phyloP scores from a whole-genome alignment of 2,329 filamentous ascomycete genomes.

The Arthrobotrys entomopaga region DNA sequence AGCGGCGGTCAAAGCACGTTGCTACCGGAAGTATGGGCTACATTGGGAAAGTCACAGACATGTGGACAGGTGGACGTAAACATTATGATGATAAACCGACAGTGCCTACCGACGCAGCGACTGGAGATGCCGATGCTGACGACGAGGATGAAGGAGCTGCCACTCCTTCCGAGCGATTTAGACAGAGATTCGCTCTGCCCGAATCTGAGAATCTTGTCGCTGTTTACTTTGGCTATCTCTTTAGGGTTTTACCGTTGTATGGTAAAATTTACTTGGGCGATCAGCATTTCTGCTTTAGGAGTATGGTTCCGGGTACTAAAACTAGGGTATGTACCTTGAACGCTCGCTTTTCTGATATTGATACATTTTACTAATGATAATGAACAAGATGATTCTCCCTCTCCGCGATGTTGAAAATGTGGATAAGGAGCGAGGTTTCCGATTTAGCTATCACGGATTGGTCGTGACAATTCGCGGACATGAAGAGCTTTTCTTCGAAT shows the following conservation, averaged over 20 bases:
- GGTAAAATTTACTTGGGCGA: conserved; percentile 96
- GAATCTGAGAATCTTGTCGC: conserved; percentile 83
- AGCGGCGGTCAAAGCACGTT: conserved; percentile 81
- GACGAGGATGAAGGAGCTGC: conserved; percentile 73
- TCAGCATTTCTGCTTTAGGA: conserved; percentile 89
- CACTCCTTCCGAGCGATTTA: conserved; percentile 79
- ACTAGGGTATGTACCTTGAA: conserved; percentile 71
- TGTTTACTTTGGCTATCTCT: conserved; percentile 91
- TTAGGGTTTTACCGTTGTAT: conserved; percentile 88
- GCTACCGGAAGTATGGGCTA: conserved; percentile 95
- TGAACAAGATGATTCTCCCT: conserved; percentile 75
- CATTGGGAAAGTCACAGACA: conserved; percentile 94
- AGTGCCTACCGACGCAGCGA: conserved; percentile 61
- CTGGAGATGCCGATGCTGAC: conserved; percentile 68
- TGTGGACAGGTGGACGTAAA: conserved; percentile 90
- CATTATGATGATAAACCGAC: conserved; percentile 74
- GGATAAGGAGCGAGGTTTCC: conserved; percentile 93
- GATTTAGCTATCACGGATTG: conserved; percentile 88
- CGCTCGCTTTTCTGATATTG: background rate
- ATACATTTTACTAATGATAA: conserved; percentile 30
- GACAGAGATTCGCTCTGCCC: conserved; percentile 89
- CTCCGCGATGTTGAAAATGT: conserved; percentile 92
- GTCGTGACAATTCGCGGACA: conserved; percentile 93
- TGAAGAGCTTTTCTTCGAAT: conserved; percentile 97
- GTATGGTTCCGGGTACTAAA: conserved; percentile 84